Evolutionary conservation across 768 basidiomycete species (phyloP), one percentile per base, ranked within the genome.

Genomic region (Pholiota microspora): DNA sequence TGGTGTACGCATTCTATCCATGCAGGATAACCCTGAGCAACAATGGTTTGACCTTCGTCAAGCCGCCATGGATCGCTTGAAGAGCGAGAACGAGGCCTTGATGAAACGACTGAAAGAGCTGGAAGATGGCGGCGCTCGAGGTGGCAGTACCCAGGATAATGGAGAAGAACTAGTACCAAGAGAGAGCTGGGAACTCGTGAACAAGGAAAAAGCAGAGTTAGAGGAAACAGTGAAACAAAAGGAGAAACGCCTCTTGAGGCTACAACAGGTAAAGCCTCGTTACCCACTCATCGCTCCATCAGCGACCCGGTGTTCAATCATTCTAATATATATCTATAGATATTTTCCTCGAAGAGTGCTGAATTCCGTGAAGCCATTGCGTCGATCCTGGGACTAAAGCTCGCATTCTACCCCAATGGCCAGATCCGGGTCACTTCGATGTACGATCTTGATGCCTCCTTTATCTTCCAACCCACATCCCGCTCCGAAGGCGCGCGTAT

Each of bases 301-400:
- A 16, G 25, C 44, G 31, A 46, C 40, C 12, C 40, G 45, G 21
- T 29, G 23, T 36, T 16, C 6, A 47, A 9, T 7, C 10, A 12
- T 16, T n/a, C 45, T 45, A 12, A 16, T 9, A 29, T n/a, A 49
- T 38, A 28, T 34, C 16, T 54, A 1, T 65, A 94, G 89, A 84
- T 95, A 4, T 97, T 92, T 71, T 73, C 79, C 0, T 83, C 85
- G 29, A 98, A 97, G 68, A 86, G 87, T 7, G 82, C 88, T 55
- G 94, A 98, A 64, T 96, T 98, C 75, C 83, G 91, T 34, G 92
- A 95, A 65, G 87, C 94, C 5, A 89, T 98, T 55, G 86, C 88
- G 3, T 86, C 89, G 0, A 88, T 98, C 46, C 80, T 98, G 0
- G 96, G 95, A 5, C 86, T 94, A 65, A 93, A 96, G 63, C 81